Evolutionary conservation across 768 basidiomycete genomes (phyloP).

Genomic region (Auricularia heimuer): DNA sequence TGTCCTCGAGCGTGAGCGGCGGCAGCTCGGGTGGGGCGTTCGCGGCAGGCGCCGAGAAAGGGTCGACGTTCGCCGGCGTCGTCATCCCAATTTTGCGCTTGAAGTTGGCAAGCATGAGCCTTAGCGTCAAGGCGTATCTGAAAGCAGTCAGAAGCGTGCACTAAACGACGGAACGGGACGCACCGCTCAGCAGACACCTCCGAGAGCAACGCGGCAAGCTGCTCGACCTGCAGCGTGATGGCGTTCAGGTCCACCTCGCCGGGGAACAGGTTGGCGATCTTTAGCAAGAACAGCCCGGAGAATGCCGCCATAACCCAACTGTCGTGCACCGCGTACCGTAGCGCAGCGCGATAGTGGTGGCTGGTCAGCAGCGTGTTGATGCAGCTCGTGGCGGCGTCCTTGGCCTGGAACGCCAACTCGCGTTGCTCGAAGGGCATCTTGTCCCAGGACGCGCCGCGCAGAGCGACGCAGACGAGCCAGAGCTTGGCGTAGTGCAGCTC

Average conservation of each 20-base stretch:
- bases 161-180: slow-evolving; percentile 8
- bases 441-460: slow-evolving; percentile 90
- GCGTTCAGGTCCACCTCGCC: slow-evolving; percentile 66
- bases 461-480: slow-evolving; percentile 88
- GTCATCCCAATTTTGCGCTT: slow-evolving; percentile 74
- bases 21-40: slow-evolving; percentile 28
- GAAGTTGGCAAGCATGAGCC: slow-evolving; percentile 88
- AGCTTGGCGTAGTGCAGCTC: slow-evolving; percentile 90
- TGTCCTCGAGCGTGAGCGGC: slow-evolving; percentile 77
- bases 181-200: slow-evolving; percentile 90
- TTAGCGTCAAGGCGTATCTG: slow-evolving; percentile 81
- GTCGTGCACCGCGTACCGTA: slow-evolving; percentile 89
- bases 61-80: slow-evolving; percentile 29
- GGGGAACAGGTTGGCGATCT: slow-evolving; percentile 92
- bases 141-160: neutral
- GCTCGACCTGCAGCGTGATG: slow-evolving; percentile 79
- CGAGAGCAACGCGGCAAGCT: slow-evolving; percentile 79
- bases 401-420: slow-evolving; percentile 90
- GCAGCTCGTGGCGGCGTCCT: slow-evolving; percentile 83
- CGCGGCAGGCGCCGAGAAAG: slow-evolving; percentile 44
- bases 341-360: slow-evolving; percentile 72
- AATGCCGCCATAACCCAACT: slow-evolving; percentile 86
- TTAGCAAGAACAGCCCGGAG: slow-evolving; percentile 82
- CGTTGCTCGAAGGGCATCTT: slow-evolving; percentile 94
- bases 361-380: slow-evolving; percentile 77